phyloP scores from a whole-genome alignment of 345 rosid species.

The Arabidopsis thaliana region DNA sequence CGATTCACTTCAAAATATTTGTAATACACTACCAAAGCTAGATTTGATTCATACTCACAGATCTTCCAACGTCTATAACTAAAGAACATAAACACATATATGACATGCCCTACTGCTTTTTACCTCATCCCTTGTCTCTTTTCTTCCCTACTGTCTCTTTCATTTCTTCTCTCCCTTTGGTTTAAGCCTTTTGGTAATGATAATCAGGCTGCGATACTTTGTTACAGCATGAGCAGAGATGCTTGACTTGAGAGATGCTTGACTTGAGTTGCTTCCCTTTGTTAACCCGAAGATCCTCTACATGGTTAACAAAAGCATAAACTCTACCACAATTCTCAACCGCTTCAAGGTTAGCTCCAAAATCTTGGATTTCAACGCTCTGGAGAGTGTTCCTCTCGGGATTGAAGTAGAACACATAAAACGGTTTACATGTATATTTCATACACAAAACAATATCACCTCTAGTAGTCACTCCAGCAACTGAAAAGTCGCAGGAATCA shows the following conservation, averaged over 20 bases:
- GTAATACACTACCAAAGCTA: background rate
- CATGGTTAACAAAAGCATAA: background rate
- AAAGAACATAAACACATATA: background rate
- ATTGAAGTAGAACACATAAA: slow-evolving; percentile 1
- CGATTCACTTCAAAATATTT: background rate
- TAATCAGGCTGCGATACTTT: background rate
- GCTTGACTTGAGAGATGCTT: background rate
- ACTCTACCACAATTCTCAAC: background rate
- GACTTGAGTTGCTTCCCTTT: background rate
- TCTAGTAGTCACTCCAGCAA: background rate
- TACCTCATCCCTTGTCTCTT: background rate
- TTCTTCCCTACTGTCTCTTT: background rate
- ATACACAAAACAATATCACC: slow-evolving; percentile 10
- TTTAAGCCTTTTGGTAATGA: background rate
- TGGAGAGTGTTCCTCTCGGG: slow-evolving; percentile 4
- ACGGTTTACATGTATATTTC: background rate
- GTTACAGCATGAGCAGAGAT: background rate
- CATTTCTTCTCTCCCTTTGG: no score
- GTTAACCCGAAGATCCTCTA: background rate
- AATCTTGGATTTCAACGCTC: slow-evolving; percentile 17
- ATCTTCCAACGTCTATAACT: background rate
- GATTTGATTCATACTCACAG: background rate
- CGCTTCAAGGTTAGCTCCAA: background rate
- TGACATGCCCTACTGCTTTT: background rate
- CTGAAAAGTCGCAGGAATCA: background rate